Evolutionary conservation across 2,329 filamentous ascomycete species (phyloP), one percentile per base, ranked within the genome.

Genomic region (Botrytis porri): DNA sequence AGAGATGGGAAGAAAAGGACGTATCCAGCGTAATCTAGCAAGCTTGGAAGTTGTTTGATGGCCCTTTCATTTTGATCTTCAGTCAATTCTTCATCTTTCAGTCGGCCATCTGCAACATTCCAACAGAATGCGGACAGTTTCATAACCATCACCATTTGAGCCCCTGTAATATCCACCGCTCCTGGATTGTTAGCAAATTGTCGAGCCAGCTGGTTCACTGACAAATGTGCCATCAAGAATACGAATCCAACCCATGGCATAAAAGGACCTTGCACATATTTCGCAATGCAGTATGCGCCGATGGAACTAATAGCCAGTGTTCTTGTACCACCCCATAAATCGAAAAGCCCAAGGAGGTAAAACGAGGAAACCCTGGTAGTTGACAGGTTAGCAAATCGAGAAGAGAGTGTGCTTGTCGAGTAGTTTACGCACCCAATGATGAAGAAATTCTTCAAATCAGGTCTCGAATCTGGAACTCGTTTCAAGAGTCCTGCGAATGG

Each of bases 141-240:
- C 94, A 99, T 99, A 75, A 98, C 91, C 78, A 98, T 84, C 48
- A 99, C 96, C 96, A 99, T 99, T 82, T 99, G 96, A 1, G 95
- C 94, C 59, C 92, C 95, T 0, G 95, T 98, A 77, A 99, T 95
- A 81, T 99, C 96, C 74, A 97, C 86, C 2, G 84, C 83, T 57
- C 88, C 86, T 0, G 93, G 88, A 75, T 89, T 86, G 77, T 92
- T 86, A 57, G 87, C 84, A 57, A 90, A 88, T 82, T 97, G 94
- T 57, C 97, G 92, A 73, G 89, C 85, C 75, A 99, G 91, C 82
- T 99, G 96, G 81, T 90, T 97, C 79, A 95, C 82, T 63, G 95
- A 95, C 92, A 98, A 93, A 83, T 99, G 95, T 72, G 91, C 91
- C 95, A 99, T 98, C 73, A 97, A 85, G 80, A 97, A 98, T 67